Percentiles rank a stretch among this genome's conserved stretches.
These are phyloP conservation scores for Rubia peregrina DNA, from an alignment of 305 asterid genomes.

Conservation along the genomic window DNA sequence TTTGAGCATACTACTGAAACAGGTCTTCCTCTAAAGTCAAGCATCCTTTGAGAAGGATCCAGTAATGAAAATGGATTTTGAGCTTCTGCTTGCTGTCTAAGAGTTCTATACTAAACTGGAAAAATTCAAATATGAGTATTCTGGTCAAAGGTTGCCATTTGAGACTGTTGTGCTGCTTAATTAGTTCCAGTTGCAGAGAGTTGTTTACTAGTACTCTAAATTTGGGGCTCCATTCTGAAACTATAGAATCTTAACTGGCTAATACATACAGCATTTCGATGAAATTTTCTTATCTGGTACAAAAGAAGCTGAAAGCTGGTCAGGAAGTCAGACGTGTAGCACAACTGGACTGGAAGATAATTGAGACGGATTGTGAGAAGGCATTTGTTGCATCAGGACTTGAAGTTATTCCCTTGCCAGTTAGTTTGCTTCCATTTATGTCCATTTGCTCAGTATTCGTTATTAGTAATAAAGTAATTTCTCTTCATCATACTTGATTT, in stretches of 20 bases:
- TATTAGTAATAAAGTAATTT: constrained; percentile 8
- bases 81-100: not conserved
- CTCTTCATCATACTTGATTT: constrained; percentile 21
- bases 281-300: constrained; percentile 84
- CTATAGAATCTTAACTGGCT: not conserved
- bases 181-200: not conserved
- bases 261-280: constrained; percentile 52
- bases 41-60: not conserved
- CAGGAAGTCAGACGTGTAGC: constrained; percentile 94
- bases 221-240: not conserved
- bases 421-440: constrained; percentile 33
- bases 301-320: constrained; percentile 69
- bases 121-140: not conserved
- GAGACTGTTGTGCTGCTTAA: not conserved
- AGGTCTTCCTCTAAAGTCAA: not conserved
- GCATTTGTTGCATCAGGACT: constrained; percentile 84
- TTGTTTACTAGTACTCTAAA: not conserved
- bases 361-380: constrained; percentile 62
- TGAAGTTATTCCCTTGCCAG: constrained; percentile 79
- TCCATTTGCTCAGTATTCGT: not conserved
- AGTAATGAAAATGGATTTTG: not conserved
- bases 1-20: not conserved
- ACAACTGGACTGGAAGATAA: constrained; percentile 79
- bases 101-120: not conserved
- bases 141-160: not conserved